Conservation (phyloP, 192 early-diverging fungal species). For the Coemansia sp. region DNA sequence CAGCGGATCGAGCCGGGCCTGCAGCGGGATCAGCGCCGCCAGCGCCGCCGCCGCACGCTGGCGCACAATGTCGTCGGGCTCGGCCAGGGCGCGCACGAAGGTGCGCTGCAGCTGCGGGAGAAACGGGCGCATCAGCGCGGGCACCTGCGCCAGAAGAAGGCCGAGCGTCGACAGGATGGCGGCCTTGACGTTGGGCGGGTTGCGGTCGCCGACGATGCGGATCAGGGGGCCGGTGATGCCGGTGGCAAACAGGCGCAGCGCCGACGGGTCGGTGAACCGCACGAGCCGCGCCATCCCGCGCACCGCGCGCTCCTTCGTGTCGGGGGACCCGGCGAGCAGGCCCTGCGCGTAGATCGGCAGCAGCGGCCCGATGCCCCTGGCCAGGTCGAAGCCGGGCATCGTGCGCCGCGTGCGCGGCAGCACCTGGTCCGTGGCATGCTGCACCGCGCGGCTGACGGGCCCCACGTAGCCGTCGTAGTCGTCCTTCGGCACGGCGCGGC, state of each 20-base stretch:
- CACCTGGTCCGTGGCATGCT: slow-evolving; percentile 51
- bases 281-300: slow-evolving; percentile 82
- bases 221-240: slow-evolving; percentile 97
- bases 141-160: slow-evolving; percentile 79
- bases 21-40: slow-evolving; percentile 58
- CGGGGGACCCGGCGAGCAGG: slow-evolving; percentile 82
- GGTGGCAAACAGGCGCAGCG: slow-evolving; percentile 88
- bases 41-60: slow-evolving; percentile 77
- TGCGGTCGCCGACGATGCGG: slow-evolving; percentile 95
- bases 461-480: slow-evolving; percentile 80
- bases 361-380: slow-evolving; percentile 90
- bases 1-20: slow-evolving; percentile 45
- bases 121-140: slow-evolving; percentile 92
- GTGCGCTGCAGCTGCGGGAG: slow-evolving; percentile 97
- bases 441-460: slow-evolving; percentile 67
- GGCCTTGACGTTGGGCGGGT: slow-evolving; percentile 88
- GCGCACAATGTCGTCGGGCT: slow-evolving; percentile 75
- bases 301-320: slow-evolving; percentile 84
- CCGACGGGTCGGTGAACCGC: slow-evolving; percentile 57
- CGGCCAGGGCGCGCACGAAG: slow-evolving; percentile 87
- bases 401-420: slow-evolving; percentile 34
- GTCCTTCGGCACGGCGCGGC: slow-evolving; percentile 85
- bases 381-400: slow-evolving; percentile 84
- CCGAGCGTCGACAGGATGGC: slow-evolving; percentile 88
- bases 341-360: slow-evolving; percentile 94